phyloP scores from a whole-genome alignment of 2,329 filamentous ascomycete species.

The Emmonsiellopsis sp. region DNA sequence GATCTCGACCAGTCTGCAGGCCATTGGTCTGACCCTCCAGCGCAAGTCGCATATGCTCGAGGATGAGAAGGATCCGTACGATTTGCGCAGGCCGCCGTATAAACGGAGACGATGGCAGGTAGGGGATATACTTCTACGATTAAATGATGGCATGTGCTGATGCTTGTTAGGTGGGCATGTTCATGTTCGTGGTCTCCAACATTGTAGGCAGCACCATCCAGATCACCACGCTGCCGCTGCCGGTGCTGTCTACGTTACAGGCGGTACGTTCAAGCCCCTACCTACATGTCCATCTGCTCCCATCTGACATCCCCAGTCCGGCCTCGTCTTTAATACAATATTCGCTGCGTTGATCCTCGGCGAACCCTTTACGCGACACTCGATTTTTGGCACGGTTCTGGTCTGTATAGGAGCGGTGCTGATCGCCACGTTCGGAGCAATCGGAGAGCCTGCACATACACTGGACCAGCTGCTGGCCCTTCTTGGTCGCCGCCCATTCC shows the following conservation, averaged over 20 bases:
- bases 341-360: conserved; percentile 87
- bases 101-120: conserved; percentile 85
- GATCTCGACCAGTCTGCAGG: conserved; percentile 88
- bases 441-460: conserved; percentile 85
- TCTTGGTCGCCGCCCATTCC: conserved; percentile 63
- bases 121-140: conserved; percentile 9
- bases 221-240: conserved; percentile 89
- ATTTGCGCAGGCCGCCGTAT: conserved; percentile 77
- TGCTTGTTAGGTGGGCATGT: conserved; percentile 62
- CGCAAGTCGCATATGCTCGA: conserved; percentile 97
- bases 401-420: conserved; percentile 82
- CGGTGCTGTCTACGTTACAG: conserved; percentile 89
- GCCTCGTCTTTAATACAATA: conserved; percentile 96
- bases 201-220: conserved; percentile 92
- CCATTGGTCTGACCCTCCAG: conserved; percentile 87
- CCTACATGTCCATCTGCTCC: not conserved
- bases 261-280: conserved; percentile 42
- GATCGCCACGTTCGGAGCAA: conserved; percentile 88
- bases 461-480: conserved; percentile 71
- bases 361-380: conserved; percentile 90
- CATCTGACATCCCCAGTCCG: conserved; percentile 47
- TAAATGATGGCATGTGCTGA: conserved; percentile 15
- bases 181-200: conserved; percentile 92
- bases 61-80: conserved; percentile 77
- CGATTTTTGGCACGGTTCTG: conserved; percentile 78